Base-by-base conservation (phyloP, 306 rosid genomes). In the Dalbergia cultrata region DNA sequence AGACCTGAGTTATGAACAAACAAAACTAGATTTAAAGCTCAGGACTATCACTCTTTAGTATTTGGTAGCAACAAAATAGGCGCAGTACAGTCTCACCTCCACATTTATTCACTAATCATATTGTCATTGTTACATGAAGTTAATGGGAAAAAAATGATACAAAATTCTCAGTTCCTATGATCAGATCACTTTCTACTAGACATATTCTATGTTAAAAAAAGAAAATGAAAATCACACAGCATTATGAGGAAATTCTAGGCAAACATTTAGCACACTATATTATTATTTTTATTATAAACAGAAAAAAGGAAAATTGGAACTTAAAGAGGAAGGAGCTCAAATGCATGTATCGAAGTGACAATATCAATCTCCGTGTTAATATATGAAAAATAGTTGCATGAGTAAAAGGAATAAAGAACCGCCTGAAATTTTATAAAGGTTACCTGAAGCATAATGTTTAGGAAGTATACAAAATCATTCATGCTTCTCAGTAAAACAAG, bases 381-480 rank as follows among this genome's bases (percentile, higher is more conserved):
- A 67, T 37, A 68, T 7, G 56, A 65, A 63, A 66, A 34, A 12
- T 63, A 63, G 35, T 37, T 33, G 26, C 54, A 41, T 35, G 54
- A 16, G 43, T 21, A 66, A 66, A 39, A 41, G 60, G 53, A 39
- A 52, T 22, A 39, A 49, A 50, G 41, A 45, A 19, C 34, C 3
- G 8, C 26, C 21, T 18, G 66, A 14, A 70, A 47, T 33, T 44
- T 66, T 26, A 9, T 21, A 56, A 21, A 73, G 62, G 60, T 71
- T 88, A 93, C 98, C 97, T 92, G 97, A 60, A 94, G 92, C 85
- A 94, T 79, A 59, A 94, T 88, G 79, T 94, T 86, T 31, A 94
- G 74, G 33, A 88, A 67, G 85, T 87, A 85, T 56, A 94, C 47
- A 62, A 89, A 37, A 90, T 94, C 98, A 35, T 88, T 88, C 64